Base-by-base conservation (phyloP, 108 stramenopile species). In the Skeletonema potamos region DNA sequence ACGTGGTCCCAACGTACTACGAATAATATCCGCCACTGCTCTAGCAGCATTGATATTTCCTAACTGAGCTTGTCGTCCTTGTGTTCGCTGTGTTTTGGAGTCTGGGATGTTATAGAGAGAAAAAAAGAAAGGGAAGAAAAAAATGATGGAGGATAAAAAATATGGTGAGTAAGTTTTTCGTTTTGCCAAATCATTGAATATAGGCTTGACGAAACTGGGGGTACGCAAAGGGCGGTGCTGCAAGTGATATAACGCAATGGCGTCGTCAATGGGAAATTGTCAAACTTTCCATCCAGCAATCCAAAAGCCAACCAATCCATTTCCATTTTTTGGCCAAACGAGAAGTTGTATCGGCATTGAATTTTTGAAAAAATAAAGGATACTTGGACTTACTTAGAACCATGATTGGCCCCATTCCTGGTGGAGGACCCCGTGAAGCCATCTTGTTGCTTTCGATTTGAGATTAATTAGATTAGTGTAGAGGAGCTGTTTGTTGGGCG, bases 1-100 rank as follows among this genome's bases (percentile, higher is more conserved):
- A 18, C 94, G 84, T 32, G 96, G 99, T 66, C 99, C 99, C 34
- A 99, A 82, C 4, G 98, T 99, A 28, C 98, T 99, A 36, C 99
- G 91, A 62, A 99, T 96, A 74, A 99, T 99, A 74, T 97, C 96
- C 15, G 97, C 88, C 2, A 97, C 92, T 8, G 92, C 95, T 74
- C 92, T 89, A 10, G 98, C 99, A 13, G 99, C 99, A 4, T 80
- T 48, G 70, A 99, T 98, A 70, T 99, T 99, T 26, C 90, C 91
- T 32, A 99, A 80, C 82, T 99, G 98, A 4, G 98, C 98, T 64
- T 95, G 86, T 27, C 98, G 94, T 28, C 99, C 99, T 17, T 95
- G 95, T 61, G 97, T 88, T 27, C 99, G 89, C 85, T 99, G 94
- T 22, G 97, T 98, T 77, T 98, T 99, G 39, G 85, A 54, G 62